Evolutionary conservation across 2,329 filamentous ascomycete genomes (phyloP).

Genomic region (Alternaria ethzedia): DNA sequence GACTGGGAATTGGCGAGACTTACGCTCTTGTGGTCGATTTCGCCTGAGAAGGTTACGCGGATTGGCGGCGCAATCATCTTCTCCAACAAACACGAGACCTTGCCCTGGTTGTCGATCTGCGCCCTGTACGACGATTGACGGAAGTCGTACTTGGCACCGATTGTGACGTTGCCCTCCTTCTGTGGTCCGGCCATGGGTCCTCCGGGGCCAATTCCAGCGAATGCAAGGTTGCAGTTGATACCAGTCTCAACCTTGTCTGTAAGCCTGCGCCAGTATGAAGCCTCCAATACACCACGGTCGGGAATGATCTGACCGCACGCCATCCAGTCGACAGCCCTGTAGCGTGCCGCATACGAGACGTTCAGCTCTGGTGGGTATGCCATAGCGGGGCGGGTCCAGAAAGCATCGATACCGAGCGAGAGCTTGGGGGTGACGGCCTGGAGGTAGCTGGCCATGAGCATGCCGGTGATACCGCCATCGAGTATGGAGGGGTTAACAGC

Average conservation of each 20-base stretch:
- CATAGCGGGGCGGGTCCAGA: conserved; percentile 88
- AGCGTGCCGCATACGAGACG: conserved; percentile 87
- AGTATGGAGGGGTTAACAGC: conserved; percentile 93
- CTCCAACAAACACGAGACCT: conserved; percentile 89
- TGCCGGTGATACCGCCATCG: conserved; percentile 91
- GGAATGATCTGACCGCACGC: conserved; percentile 88
- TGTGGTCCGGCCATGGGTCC: conserved; percentile 71
- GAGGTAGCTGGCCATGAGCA: conserved; percentile 94
- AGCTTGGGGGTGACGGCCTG: conserved; percentile 89
- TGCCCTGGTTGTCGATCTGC: conserved; percentile 93
- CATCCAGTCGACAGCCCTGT: conserved; percentile 92
- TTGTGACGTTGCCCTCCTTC: conserved; percentile 87
- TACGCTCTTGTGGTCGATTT: conserved; percentile 96
- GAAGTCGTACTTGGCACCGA: conserved; percentile 99
- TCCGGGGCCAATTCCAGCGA: conserved; percentile 65
- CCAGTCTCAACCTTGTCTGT: conserved; percentile 96
- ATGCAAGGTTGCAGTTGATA: conserved; percentile 89
- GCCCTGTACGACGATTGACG: conserved; percentile 92
- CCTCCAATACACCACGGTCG: conserved; percentile 79
- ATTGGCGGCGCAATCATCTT: conserved; percentile 95
- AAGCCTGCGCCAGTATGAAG: conserved; percentile 91
- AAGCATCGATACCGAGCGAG: conserved; percentile 85
- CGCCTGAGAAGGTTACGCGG: conserved; percentile 91
- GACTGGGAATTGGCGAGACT: conserved; percentile 48
- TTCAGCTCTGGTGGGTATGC: conserved; percentile 89